These are phyloP conservation scores for Aulographum hederae DNA, from an alignment of 2,329 filamentous ascomycete species.

Conservation along the genomic window DNA sequence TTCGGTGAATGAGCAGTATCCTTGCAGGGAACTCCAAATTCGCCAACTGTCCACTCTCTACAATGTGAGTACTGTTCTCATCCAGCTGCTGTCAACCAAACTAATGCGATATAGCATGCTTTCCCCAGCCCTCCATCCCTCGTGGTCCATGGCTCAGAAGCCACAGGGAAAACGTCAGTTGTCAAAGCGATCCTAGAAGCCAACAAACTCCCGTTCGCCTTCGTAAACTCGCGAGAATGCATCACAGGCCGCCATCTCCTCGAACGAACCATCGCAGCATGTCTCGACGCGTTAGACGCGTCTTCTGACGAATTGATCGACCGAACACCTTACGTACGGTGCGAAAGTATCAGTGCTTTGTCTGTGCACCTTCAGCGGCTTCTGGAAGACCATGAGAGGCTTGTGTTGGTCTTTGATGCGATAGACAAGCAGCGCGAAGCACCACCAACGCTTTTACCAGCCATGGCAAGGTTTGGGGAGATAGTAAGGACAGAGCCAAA, in stretches of 20 bases:
- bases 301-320: not conserved
- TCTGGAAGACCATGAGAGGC: conserved; percentile 38
- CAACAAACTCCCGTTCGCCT: conserved; percentile 34
- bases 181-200: conserved; percentile 40
- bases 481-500: conserved; percentile 36
- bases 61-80: conserved; percentile 16
- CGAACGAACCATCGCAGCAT: conserved; percentile 46
- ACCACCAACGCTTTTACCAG: conserved; percentile 59
- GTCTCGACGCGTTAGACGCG: conserved; percentile 9
- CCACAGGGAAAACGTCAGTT: conserved; percentile 71
- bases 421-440: conserved; percentile 74
- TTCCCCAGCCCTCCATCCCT: conserved; percentile 57
- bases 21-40: conserved; percentile 28
- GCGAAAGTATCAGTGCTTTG: conserved; percentile 60
- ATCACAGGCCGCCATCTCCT: conserved; percentile 63
- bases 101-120: conserved; percentile 27
- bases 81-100: conserved; percentile 8
- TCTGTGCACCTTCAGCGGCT: conserved; percentile 52
- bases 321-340: not conserved
- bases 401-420: conserved; percentile 73
- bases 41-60: conserved; percentile 26
- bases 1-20: conserved; percentile 18
- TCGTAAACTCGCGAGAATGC: conserved; percentile 55
- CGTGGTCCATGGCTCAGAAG: conserved; percentile 67
- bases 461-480: conserved; percentile 65